phyloP scores from a whole-genome alignment of 2,329 filamentous ascomycete species.

The Cladosporium sp. region DNA sequence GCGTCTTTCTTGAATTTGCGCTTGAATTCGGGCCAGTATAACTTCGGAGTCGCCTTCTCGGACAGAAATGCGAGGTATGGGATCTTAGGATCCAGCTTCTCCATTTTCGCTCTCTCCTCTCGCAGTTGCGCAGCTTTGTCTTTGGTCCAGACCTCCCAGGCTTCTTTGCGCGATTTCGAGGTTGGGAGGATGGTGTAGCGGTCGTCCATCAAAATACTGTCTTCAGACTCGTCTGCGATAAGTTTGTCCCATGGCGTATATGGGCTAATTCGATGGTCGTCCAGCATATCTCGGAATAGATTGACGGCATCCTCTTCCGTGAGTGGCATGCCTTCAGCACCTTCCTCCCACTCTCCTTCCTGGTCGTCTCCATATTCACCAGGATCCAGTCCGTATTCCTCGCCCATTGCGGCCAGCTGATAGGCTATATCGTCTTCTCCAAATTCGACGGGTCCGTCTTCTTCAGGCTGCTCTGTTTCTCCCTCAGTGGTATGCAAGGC shows the following conservation, averaged over 20 bases:
- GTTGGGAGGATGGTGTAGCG: slow-evolving; percentile 80
- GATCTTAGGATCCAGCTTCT: slow-evolving; percentile 77
- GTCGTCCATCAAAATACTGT: slow-evolving; percentile 75
- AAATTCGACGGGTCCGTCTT: slow-evolving; percentile 65
- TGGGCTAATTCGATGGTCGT: slow-evolving; percentile 77
- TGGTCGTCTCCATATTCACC: slow-evolving; percentile 69
- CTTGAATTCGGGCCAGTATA: slow-evolving; percentile 97
- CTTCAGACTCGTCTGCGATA: slow-evolving; percentile 61
- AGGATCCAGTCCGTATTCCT: slow-evolving; percentile 73
- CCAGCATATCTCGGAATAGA: slow-evolving; percentile 80
- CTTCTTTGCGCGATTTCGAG: slow-evolving; percentile 75
- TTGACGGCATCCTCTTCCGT: slow-evolving; percentile 71
- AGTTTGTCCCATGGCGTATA: slow-evolving; percentile 90
- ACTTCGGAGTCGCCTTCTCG: slow-evolving; percentile 76
- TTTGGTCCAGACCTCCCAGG: slow-evolving; percentile 78
- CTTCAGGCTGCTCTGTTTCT: slow-evolving; percentile 41
- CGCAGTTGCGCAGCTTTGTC: slow-evolving; percentile 70
- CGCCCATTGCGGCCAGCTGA: slow-evolving; percentile 84
- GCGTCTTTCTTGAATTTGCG: slow-evolving; percentile 81
- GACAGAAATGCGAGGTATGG: slow-evolving; percentile 79
- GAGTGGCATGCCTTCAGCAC: slow-evolving; percentile 64
- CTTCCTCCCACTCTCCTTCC: slow-evolving; percentile 60
- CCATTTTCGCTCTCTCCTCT: slow-evolving; percentile 67
- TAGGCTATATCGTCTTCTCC: slow-evolving; percentile 92
- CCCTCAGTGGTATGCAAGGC: slow-evolving; percentile 53